A percentile compares a stretch with the other conserved stretches of the same genome.
Conservation (phyloP, 495 filamentous ascomycete genomes). For the Neurospora discreta region DNA sequence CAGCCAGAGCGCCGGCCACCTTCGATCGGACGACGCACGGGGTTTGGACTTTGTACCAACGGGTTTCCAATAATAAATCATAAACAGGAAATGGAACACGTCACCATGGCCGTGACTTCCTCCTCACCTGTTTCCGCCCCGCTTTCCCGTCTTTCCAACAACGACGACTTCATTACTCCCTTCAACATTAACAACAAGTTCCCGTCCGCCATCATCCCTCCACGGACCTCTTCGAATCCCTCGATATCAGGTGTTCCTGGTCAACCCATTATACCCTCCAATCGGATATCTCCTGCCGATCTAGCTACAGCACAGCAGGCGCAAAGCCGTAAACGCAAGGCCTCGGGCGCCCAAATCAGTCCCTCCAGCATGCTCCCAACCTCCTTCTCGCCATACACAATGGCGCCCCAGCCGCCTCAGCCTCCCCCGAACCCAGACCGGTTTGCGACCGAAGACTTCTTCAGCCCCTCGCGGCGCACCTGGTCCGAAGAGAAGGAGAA, state of each 20-base stretch:
- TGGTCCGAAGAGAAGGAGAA: conserved; percentile 66
- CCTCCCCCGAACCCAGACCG: conserved; percentile 32
- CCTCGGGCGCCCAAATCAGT: conserved; percentile 14
- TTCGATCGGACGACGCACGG: neutral
- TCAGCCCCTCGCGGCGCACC: conserved; percentile 25
- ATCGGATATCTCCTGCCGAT: neutral
- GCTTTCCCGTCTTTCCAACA: neutral
- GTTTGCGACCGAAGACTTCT: conserved; percentile 36
- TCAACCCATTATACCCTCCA: conserved; percentile 10
- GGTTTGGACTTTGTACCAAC: conserved; percentile 15
- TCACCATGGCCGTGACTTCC: conserved; percentile 17
- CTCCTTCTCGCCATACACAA: conserved; percentile 18
- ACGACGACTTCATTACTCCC: neutral
- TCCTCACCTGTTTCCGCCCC: conserved; percentile 1
- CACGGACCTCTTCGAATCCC: conserved; percentile 55
- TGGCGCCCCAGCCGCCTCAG: conserved; percentile 19
- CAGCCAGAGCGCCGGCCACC: neutral
- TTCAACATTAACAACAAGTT: conserved; percentile 25
- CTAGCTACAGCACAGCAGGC: conserved; percentile 5
- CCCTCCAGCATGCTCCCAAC: conserved; percentile 8
- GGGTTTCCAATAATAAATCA: conserved; percentile 1
- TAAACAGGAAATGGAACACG: conserved; percentile 11
- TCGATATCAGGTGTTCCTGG: conserved; percentile 9
- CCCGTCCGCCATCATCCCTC: conserved; percentile 64
- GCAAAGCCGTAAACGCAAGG: conserved; percentile 26